Evolutionary conservation across 768 basidiomycete species (phyloP).

Genomic region (Hypholoma fasciculare): DNA sequence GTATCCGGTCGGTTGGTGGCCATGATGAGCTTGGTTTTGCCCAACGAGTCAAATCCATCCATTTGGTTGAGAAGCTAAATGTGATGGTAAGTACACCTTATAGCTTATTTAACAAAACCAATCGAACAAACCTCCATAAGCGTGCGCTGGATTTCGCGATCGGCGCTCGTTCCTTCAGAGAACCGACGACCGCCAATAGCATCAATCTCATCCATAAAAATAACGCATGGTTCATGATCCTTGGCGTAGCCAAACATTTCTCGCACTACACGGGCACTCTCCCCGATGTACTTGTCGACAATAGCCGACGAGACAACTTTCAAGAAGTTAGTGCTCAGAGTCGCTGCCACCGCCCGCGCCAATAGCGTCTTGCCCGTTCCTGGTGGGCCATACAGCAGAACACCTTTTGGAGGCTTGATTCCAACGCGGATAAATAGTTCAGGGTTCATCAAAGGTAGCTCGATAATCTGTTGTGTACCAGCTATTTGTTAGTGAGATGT

Average conservation of each 20-base stretch:
- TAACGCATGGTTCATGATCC: slow-evolving; percentile 98
- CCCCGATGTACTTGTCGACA: slow-evolving; percentile 98
- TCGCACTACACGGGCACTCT: slow-evolving; percentile 91
- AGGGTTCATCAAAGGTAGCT: slow-evolving; percentile 90
- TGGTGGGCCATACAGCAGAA: slow-evolving; percentile 93
- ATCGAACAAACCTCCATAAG: slow-evolving; percentile 76
- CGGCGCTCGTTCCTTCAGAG: slow-evolving; percentile 96
- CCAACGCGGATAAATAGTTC: slow-evolving; percentile 95
- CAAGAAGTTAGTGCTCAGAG: slow-evolving; percentile 92
- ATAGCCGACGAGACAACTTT: slow-evolving; percentile 99
- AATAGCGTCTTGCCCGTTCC: slow-evolving; percentile 97
- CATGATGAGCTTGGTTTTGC: slow-evolving; percentile 96
- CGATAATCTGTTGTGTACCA: slow-evolving; percentile 70
- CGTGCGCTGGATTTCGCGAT: slow-evolving; percentile 98
- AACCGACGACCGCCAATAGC: slow-evolving; percentile 89
- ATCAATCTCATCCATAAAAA: slow-evolving; percentile 98
- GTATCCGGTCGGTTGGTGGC: slow-evolving; percentile 99
- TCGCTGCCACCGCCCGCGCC: slow-evolving; percentile 95
- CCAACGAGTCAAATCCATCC: slow-evolving; percentile 98
- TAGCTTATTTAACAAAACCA: too few species aligned
- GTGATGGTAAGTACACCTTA: neutral
- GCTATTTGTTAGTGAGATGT: neutral
- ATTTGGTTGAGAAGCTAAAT: slow-evolving; percentile 92
- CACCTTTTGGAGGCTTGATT: slow-evolving; percentile 95
- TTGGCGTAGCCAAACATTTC: slow-evolving; percentile 99